A percentile compares a stretch with the other conserved stretches of the same genome.
These are phyloP conservation scores for Corymbia citriodora DNA, from an alignment of 441 rosid species.

Conservation along the genomic window DNA sequence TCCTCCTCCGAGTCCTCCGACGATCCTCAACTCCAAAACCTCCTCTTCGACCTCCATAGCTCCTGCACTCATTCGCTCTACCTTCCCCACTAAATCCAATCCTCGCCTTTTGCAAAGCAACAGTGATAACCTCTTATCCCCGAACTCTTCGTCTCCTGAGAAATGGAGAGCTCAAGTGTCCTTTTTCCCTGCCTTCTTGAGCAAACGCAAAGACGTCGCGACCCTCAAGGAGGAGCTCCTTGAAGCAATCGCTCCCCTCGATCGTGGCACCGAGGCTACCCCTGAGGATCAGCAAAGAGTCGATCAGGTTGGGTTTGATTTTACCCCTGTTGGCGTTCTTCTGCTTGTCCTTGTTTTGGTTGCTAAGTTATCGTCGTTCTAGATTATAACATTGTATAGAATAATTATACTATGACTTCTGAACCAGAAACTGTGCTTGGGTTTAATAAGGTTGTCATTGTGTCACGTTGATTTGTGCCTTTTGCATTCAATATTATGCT, in stretches of 20 bases:
- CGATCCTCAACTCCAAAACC: constrained; percentile 6
- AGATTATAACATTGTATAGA: not conserved
- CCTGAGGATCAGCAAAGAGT: constrained; percentile 68
- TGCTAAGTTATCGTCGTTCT: not conserved
- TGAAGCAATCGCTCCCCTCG: constrained; percentile 62
- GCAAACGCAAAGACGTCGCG: constrained; percentile 46
- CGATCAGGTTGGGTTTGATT: constrained; percentile 31
- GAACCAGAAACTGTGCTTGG: not conserved
- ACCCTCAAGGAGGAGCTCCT: constrained; percentile 66
- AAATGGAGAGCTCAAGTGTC: constrained; percentile 58
- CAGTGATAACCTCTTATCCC: constrained; percentile 13
- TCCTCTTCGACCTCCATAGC: not conserved
- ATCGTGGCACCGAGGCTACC: constrained; percentile 80
- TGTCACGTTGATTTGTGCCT: not conserved
- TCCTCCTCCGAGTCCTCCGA: constrained; percentile 9
- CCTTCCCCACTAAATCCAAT: constrained; percentile 19
- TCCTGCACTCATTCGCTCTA: constrained; percentile 7
- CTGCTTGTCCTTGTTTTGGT: not conserved
- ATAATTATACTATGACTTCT: not conserved
- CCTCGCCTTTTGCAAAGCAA: not conserved
- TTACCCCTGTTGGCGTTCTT: not conserved
- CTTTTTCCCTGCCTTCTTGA: constrained; percentile 78
- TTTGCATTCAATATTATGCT: not conserved
- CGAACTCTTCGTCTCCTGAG: constrained; percentile 2
- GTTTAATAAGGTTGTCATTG: not conserved